Base-by-base conservation (phyloP, 257 asterid species). In the Solanum chaucha region DNA sequence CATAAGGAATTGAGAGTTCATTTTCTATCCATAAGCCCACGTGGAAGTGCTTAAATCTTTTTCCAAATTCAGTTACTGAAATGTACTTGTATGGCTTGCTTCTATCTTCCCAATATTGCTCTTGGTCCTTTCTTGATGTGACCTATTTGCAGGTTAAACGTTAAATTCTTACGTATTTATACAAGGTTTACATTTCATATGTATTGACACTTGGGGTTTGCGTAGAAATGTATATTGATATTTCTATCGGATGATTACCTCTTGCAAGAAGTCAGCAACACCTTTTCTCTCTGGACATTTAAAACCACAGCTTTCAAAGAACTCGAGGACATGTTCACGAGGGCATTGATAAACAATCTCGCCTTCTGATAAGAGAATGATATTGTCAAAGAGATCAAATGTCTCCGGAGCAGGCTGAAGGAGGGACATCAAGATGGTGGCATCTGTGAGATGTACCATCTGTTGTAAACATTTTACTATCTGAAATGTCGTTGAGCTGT, bases 101-200 rank as follows among this genome's bases (percentile, higher is more conserved):
- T 41, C 89, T 86, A 58, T 93, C 92, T 1, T 87, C 90, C 98
- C 98, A 95, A 72, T 95, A 95, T 59, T 95, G 96, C 83, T 92
- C 94, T 46, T 95, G 98, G 48, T 94, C 97, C 87, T 94, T 95
- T 87, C 91, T 94, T 78, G 98, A 95, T 8, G 94, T 93, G 48
- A 94, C 98, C 97, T 94, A 85, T 72, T 9, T 55, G 59, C 51
- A 83, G 2, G 19, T 46, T 38, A 61, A 38, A 70, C 6, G 22
- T 85, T 71, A 82, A 1, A n/a, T 28, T 28, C 38, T 68, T n/a
- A n/a, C 14, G 5, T 61, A n/a, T 67, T 26, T 67, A 11, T 26
- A 67, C 35, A 5, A 26, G 73, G 35, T 67, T 67, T 4, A 67
- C 73, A 44, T 24, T 67, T 67, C 73, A 26, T 67, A 67, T 67